Evolutionary conservation across 805 yeast genomes (phyloP), one percentile per base, ranked within the genome.

Genomic region (Yamadazyma kitorensis): DNA sequence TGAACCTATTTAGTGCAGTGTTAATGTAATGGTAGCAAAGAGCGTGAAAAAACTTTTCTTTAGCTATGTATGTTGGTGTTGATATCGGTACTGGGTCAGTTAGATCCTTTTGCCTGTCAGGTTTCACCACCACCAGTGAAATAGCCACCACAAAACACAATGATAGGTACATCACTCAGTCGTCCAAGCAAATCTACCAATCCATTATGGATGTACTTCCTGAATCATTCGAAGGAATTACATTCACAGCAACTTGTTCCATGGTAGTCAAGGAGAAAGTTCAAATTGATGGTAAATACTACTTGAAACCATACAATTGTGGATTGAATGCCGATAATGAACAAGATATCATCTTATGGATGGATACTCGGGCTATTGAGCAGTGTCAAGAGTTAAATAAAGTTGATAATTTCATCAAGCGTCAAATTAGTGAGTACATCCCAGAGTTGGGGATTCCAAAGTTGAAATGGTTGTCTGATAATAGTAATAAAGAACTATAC

Each of bases 381-480:
- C 68, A 74, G 39, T 51, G 67, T 10, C 17, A 27, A 2, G 31
- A 40, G 14, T 38, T 72, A 5, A 64, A 70, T 24, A 25, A 35
- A 17, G 34, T 13, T 5, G 16, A 22, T 11, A 15, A n/a, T 4
- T 27, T 23, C 16, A 24, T 39, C 21, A 43, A 22, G 8, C 47
- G 64, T 3, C 46, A 48, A 18, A 77, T 78, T 6, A 75, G 75
- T 1, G 47, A 54, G 0, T 64, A 76, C 22, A 61, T 74, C 4
- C 75, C 79, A 1, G 83, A 78, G 44, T 70, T 78, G 77, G 82
- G 76, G 1, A 40, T 77, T 1, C 78, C 82, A 3, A 78, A 78
- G 46, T 48, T 74, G 31, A 57, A 55, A 33, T 63, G 65, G 53
- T 49, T 72, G 18, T 45, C 59, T 17, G 57, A 61, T 20, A 38